These are phyloP conservation scores for Solanum lycopersicoides DNA, from an alignment of 257 asterid species.

Conservation along the genomic window DNA sequence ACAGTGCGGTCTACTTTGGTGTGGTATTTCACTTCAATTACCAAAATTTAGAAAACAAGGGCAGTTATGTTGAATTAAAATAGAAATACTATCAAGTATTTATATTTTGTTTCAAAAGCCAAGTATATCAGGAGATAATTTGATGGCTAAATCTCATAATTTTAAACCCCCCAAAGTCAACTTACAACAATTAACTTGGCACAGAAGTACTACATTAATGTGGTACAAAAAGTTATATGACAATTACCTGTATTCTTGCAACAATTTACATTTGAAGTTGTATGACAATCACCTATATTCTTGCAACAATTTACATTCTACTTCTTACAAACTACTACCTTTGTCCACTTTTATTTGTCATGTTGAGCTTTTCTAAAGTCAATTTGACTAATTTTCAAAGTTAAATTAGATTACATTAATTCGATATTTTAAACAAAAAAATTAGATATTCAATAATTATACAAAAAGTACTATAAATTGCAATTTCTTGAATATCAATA, in stretches of 20 bases:
- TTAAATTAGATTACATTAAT: too few relatives aligned
- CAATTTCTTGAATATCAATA: background rate
- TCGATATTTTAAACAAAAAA: too few relatives aligned
- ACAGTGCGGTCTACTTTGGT: background rate
- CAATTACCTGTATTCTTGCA: background rate
- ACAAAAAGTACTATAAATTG: background rate
- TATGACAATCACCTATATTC: background rate
- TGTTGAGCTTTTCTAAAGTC: background rate
- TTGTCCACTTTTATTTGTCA: background rate
- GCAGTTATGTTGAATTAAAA: background rate
- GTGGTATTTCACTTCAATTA: background rate
- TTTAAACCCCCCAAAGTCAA: background rate
- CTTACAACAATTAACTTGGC: background rate
- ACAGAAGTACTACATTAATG: background rate
- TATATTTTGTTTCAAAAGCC: background rate
- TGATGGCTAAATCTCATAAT: background rate
- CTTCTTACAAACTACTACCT: background rate
- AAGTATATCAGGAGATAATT: background rate
- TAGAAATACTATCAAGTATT: background rate
- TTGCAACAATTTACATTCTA: background rate
- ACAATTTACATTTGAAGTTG: background rate
- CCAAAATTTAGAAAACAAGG: background rate
- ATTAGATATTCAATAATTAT: background rate
- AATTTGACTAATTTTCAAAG: too few relatives aligned
- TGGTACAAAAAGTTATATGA: background rate